These are phyloP conservation scores for Diaporthe nobilis DNA, from an alignment of 2,329 filamentous ascomycete species.

Conservation along the genomic window DNA sequence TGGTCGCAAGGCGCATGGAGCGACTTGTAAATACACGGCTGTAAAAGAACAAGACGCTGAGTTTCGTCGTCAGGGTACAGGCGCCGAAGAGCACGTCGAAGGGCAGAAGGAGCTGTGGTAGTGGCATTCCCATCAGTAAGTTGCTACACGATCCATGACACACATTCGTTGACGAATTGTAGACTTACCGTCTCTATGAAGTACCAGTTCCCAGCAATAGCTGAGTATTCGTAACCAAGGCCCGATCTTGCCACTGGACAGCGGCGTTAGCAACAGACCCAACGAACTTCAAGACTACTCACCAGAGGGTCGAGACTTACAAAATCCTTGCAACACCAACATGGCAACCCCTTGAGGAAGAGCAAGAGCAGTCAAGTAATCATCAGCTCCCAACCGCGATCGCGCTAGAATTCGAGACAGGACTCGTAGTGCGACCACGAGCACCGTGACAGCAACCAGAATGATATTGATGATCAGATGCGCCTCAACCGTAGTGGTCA, in stretches of 20 bases:
- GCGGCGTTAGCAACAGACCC: not conserved
- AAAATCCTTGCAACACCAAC: slow-evolving; percentile 50
- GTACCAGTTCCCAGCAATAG: slow-evolving; percentile 44
- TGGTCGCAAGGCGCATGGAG: slow-evolving; percentile 49
- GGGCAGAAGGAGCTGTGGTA: slow-evolving; percentile 52
- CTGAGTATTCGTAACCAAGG: slow-evolving; percentile 46
- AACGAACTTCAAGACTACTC: not conserved
- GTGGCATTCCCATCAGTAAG: not conserved
- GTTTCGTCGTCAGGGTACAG: slow-evolving; percentile 54
- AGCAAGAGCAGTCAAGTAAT: slow-evolving; percentile 47
- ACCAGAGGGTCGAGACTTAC: slow-evolving; percentile 45
- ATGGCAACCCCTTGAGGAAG: slow-evolving; percentile 49
- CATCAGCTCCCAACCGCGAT: slow-evolving; percentile 53
- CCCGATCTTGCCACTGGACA: slow-evolving; percentile 45
- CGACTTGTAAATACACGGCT: slow-evolving; percentile 57
- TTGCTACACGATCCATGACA: not conserved
- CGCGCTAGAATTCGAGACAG: slow-evolving; percentile 47
- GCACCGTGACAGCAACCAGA: slow-evolving; percentile 44
- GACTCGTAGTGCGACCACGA: slow-evolving; percentile 47
- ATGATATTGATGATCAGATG: slow-evolving; percentile 48
- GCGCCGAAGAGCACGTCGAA: slow-evolving; percentile 56
- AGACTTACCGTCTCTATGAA: slow-evolving; percentile 27
- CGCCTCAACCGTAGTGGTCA: slow-evolving; percentile 44
- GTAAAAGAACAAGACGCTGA: slow-evolving; percentile 59
- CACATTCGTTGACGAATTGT: not conserved